Conservation (phyloP, 2,329 filamentous ascomycete species). For the Clarireedia sp. region DNA sequence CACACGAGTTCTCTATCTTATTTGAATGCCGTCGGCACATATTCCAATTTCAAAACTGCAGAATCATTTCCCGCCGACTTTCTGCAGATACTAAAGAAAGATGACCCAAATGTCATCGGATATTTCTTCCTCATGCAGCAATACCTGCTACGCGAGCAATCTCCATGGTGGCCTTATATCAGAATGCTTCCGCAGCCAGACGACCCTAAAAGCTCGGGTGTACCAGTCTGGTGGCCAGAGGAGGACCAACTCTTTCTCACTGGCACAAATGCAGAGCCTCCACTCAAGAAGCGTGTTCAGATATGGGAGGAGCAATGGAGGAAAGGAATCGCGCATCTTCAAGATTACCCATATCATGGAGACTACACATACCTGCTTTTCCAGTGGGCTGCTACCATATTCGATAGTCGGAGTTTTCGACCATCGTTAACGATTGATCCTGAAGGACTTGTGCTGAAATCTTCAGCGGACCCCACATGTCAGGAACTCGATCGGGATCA, state of each 20-base stretch:
- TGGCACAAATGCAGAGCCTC: constrained; percentile 26
- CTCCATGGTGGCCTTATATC: constrained; percentile 65
- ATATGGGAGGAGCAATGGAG: constrained; percentile 25
- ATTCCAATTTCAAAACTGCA: constrained; percentile 23
- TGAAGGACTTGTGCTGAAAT: neutral
- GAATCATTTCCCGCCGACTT: constrained; percentile 42
- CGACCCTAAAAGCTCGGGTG: constrained; percentile 40
- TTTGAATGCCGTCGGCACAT: constrained; percentile 42
- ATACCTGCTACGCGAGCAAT: constrained; percentile 47
- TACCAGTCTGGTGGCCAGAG: constrained; percentile 56
- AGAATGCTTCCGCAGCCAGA: constrained; percentile 54
- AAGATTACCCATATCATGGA: constrained; percentile 10
- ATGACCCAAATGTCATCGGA: constrained; percentile 47
- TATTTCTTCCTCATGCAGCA: constrained; percentile 65
- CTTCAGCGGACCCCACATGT: neutral
- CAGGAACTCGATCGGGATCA: constrained; percentile 12
- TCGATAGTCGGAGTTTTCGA: constrained; percentile 57
- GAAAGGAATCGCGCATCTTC: constrained; percentile 17
- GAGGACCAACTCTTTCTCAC: constrained; percentile 45
- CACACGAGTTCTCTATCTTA: constrained; percentile 49
- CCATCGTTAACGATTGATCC: constrained; percentile 44
- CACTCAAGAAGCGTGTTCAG: constrained; percentile 18
- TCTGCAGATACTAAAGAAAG: constrained; percentile 37
- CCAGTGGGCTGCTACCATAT: constrained; percentile 57
- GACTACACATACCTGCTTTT: constrained; percentile 39